Conservation (phyloP, 1,139 yeast species). For the Yamadazyma aaseri region DNA sequence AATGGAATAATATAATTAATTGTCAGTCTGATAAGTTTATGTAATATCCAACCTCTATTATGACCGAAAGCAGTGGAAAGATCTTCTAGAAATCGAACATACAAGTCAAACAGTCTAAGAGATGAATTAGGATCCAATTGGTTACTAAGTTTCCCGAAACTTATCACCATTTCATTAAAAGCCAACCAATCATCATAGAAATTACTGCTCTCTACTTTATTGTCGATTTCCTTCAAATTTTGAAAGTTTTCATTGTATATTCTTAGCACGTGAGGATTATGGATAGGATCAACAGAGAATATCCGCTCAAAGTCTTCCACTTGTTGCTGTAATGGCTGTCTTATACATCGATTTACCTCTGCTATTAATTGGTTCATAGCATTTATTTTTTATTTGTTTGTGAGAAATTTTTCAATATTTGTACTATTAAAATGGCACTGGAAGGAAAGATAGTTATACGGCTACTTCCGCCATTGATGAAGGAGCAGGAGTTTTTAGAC, state of each 20-base stretch:
- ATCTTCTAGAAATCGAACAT: conserved; percentile 51
- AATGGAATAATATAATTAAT: conserved; percentile 47
- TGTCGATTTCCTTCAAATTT: conserved; percentile 3
- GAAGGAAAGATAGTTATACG: conserved; percentile 17
- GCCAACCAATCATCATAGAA: conserved; percentile 41
- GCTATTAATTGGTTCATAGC: conserved; percentile 12
- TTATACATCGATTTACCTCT: conserved; percentile 7
- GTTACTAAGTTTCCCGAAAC: conserved; percentile 51
- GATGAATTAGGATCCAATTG: conserved; percentile 62
- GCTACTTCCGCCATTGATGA: conserved; percentile 17
- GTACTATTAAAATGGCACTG: too few species aligned
- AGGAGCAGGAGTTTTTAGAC: conserved; percentile 13
- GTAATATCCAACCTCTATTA: conserved; percentile 48
- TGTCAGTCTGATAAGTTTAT: conserved; percentile 41
- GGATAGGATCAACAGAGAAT: conserved; percentile 6
- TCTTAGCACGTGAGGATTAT: conserved; percentile 4
- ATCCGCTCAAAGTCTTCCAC: conserved; percentile 3
- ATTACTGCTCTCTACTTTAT: conserved; percentile 8
- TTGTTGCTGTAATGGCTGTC: conserved; percentile 5
- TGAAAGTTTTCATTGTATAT: conserved; percentile 6
- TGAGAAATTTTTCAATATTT: too few species aligned
- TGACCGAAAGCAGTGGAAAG: conserved; percentile 61
- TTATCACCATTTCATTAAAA: conserved; percentile 48
- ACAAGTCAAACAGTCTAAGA: conserved; percentile 57
- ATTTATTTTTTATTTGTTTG: too few species aligned